Percentiles rank a stretch among this genome's conserved stretches.
phyloP scores from a whole-genome alignment of 1,284 basidiomycete species.

The Prillingera fragicola region DNA sequence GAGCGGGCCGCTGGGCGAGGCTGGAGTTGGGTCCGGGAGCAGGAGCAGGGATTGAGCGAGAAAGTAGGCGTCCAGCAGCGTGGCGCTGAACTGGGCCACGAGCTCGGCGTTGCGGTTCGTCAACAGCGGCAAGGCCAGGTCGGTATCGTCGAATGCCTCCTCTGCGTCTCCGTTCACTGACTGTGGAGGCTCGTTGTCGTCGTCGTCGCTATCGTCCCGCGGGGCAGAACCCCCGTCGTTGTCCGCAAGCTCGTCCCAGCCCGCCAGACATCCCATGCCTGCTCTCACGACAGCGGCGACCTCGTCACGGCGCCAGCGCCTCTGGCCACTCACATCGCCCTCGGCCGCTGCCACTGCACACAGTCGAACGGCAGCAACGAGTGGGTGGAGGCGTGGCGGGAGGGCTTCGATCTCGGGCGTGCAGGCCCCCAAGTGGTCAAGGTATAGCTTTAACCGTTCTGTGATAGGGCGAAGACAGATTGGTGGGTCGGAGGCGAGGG shows the following conservation, averaged over 20 bases:
- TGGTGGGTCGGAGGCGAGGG: neutral
- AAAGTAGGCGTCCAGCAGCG: slow-evolving; percentile 46
- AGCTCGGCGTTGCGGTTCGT: slow-evolving; percentile 64
- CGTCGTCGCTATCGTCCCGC: slow-evolving; percentile 49
- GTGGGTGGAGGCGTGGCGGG: slow-evolving; percentile 27
- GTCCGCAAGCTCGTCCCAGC: slow-evolving; percentile 15
- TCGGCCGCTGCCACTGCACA: slow-evolving; percentile 23
- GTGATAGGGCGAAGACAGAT: slow-evolving; percentile 52
- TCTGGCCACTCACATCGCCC: slow-evolving; percentile 36
- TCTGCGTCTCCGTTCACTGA: slow-evolving; percentile 3
- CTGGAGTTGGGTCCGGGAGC: neutral
- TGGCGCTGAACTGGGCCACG: slow-evolving; percentile 60
- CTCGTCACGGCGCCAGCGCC: slow-evolving; percentile 63
- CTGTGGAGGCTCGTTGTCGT: slow-evolving; percentile 19
- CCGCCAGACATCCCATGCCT: slow-evolving; percentile 21
- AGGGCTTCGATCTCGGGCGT: slow-evolving; percentile 49
- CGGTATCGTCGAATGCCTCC: neutral
- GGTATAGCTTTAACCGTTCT: slow-evolving; percentile 57
- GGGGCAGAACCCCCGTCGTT: neutral
- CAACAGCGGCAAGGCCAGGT: slow-evolving; percentile 18
- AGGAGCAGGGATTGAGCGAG: slow-evolving; percentile 44
- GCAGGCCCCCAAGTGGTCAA: slow-evolving; percentile 58
- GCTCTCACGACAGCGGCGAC: slow-evolving; percentile 60
- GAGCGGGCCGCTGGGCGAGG: neutral
- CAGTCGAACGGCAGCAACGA: slow-evolving; percentile 45